Conservation (phyloP, 2,329 filamentous ascomycete genomes). For the Alternaria consortialis region DNA sequence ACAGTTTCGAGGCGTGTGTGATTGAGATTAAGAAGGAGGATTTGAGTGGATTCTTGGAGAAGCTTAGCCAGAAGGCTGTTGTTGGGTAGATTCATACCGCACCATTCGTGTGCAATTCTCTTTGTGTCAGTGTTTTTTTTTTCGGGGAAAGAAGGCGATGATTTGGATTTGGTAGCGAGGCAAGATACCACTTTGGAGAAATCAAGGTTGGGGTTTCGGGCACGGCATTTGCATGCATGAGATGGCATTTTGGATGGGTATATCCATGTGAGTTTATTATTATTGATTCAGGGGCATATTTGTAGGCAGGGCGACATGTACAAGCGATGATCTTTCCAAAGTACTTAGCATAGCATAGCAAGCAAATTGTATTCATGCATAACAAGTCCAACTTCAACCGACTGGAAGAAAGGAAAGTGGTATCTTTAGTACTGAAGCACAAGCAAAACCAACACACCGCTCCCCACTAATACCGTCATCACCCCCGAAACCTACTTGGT, state of each 20-base stretch:
- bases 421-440: slow-evolving; percentile 23
- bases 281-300: slow-evolving; percentile 5
- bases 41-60: slow-evolving; percentile 87
- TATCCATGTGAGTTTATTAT: neutral
- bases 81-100: slow-evolving; percentile 56
- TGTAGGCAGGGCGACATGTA: slow-evolving; percentile 12
- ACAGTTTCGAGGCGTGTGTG: slow-evolving; percentile 97
- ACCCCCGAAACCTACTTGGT: slow-evolving; percentile 7
- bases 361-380: slow-evolving; percentile 5
- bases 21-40: slow-evolving; percentile 99
- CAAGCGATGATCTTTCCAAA: slow-evolving; percentile 10
- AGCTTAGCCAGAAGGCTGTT: slow-evolving; percentile 89
- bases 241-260: neutral
- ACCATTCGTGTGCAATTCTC: neutral
- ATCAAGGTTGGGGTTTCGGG: neutral
- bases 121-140: neutral
- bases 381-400: slow-evolving; percentile 9
- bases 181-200: slow-evolving; percentile 1
- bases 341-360: slow-evolving; percentile 23
- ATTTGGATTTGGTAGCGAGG: neutral
- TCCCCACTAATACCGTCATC: neutral
- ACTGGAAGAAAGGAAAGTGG: slow-evolving; percentile 21
- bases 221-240: slow-evolving; percentile 6
- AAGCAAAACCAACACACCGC: slow-evolving; percentile 4
- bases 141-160: neutral